Conservation (phyloP, 352 stramenopile genomes). For the Hyaloperonospora brassicae region DNA sequence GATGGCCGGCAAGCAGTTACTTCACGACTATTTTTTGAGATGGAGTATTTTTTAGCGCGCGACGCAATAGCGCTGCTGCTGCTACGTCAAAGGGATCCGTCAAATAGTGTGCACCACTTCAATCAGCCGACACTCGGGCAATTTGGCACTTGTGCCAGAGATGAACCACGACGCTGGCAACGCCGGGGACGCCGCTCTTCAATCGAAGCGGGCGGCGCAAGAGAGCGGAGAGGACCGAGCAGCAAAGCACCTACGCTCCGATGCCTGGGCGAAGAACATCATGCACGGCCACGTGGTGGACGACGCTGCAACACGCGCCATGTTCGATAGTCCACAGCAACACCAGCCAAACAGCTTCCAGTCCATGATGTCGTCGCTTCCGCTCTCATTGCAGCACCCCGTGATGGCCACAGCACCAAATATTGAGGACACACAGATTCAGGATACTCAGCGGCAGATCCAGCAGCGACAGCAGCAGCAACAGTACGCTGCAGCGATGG, state of each 20-base stretch:
- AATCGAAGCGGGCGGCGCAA: constrained; percentile 21
- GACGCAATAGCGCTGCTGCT: too few species aligned
- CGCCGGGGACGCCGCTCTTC: constrained; percentile 10
- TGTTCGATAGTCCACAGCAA: constrained; percentile 18
- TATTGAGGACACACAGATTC: constrained; percentile 19
- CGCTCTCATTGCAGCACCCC: constrained; percentile 18
- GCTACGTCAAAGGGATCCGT: too few species aligned
- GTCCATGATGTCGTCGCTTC: constrained; percentile 22
- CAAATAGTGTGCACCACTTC: too few species aligned
- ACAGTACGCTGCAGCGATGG: constrained; percentile 28
- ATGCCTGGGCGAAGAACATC: constrained; percentile 8
- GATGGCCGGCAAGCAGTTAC: too few species aligned
- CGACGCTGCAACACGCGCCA: constrained; percentile 12
- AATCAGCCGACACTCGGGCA: background rate
- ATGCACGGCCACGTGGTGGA: constrained; percentile 23
- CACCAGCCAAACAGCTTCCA: constrained; percentile 22
- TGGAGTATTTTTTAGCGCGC: too few species aligned
- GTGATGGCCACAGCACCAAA: constrained; percentile 22
- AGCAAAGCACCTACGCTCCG: constrained; percentile 32
- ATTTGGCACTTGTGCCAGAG: constrained; percentile 5
- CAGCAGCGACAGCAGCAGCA: constrained; percentile 33
- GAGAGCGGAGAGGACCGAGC: constrained; percentile 19
- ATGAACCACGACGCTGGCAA: constrained; percentile 14
- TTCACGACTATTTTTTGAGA: too few species aligned
- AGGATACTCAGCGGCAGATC: constrained; percentile 31